Conservation (phyloP, 2,329 filamentous ascomycete species). For the Tothia fuscella region DNA sequence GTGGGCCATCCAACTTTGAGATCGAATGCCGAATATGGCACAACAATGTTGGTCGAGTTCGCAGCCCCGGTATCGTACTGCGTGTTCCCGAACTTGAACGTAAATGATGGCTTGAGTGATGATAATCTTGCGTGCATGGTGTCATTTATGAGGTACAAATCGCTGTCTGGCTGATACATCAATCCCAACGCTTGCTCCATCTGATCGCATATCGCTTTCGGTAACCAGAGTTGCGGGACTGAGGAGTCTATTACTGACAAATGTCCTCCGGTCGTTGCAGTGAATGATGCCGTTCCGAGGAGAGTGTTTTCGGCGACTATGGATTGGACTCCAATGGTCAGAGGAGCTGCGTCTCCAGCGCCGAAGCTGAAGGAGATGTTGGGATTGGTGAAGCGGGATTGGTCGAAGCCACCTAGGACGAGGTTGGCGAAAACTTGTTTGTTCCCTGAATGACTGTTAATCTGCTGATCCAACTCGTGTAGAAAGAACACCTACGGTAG, state of each 20-base stretch:
- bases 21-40: constrained; percentile 30
- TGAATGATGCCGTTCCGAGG: constrained; percentile 10
- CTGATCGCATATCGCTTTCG: constrained; percentile 20
- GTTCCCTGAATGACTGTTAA: no score
- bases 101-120: constrained; percentile 21
- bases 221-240: constrained; percentile 30
- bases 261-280: constrained; percentile 14
- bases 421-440: constrained; percentile 13
- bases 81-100: constrained; percentile 21
- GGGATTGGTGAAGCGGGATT: constrained; percentile 19
- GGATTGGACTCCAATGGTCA: constrained; percentile 16
- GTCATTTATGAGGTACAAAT: constrained; percentile 27
- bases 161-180: constrained; percentile 21
- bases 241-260: constrained; percentile 26
- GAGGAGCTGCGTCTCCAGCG: constrained; percentile 14
- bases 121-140: constrained; percentile 22
- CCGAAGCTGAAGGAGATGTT: constrained; percentile 16
- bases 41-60: constrained; percentile 20
- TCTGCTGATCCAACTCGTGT: no score
- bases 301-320: constrained; percentile 14
- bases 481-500: constrained; percentile 18
- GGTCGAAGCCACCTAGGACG: constrained; percentile 29
- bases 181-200: constrained; percentile 29
- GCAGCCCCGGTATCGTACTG: constrained; percentile 14
- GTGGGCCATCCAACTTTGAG: constrained; percentile 16